Percentiles rank a stretch among this genome's conserved stretches.
phyloP scores from a whole-genome alignment of 768 basidiomycete species.

The Rhizopogon sp. region DNA sequence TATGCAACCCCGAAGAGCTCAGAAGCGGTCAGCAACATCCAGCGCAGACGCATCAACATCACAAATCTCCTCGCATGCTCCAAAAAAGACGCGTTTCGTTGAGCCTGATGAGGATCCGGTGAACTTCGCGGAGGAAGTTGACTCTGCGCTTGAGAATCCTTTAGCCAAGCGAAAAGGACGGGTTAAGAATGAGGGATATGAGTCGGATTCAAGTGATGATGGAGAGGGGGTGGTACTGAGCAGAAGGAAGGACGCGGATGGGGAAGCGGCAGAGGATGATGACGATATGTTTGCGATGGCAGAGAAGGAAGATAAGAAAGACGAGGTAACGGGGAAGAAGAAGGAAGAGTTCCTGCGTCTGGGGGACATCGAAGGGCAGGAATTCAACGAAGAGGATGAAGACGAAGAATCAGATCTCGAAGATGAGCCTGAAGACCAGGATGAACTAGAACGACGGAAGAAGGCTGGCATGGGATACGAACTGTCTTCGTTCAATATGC shows the following conservation, averaged over 20 bases:
- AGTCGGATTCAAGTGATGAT: conserved; percentile 92
- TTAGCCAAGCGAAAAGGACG: conserved; percentile 60
- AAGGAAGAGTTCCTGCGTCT: conserved; percentile 75
- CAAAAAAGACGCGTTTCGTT: conserved; percentile 75
- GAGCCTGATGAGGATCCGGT: conserved; percentile 72
- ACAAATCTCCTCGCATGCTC: conserved; percentile 18
- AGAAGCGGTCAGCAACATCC: conserved; percentile 38
- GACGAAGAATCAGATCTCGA: conserved; percentile 37
- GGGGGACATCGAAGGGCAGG: conserved; percentile 97
- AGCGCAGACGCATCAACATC: conserved; percentile 29
- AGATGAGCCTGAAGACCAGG: conserved; percentile 57
- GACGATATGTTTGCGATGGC: conserved; percentile 75
- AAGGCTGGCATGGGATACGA: conserved; percentile 92
- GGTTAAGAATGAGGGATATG: conserved; percentile 84
- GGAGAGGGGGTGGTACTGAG: conserved; percentile 91
- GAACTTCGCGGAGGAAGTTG: conserved; percentile 76
- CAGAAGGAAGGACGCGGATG: conserved; percentile 51
- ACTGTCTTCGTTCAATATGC: conserved; percentile 97
- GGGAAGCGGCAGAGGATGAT: conserved; percentile 56
- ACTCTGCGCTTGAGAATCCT: conserved; percentile 65
- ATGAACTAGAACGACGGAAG: conserved; percentile 68
- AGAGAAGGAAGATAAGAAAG: conserved; percentile 50
- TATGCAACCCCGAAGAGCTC: conserved; percentile 35
- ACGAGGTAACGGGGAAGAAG: conserved; percentile 44
- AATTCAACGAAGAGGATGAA: conserved; percentile 46